Evolutionary conservation across 352 stramenopile species (phyloP), one percentile per base, ranked within the genome.

Genomic region (Globisporangium sylvaticum): DNA sequence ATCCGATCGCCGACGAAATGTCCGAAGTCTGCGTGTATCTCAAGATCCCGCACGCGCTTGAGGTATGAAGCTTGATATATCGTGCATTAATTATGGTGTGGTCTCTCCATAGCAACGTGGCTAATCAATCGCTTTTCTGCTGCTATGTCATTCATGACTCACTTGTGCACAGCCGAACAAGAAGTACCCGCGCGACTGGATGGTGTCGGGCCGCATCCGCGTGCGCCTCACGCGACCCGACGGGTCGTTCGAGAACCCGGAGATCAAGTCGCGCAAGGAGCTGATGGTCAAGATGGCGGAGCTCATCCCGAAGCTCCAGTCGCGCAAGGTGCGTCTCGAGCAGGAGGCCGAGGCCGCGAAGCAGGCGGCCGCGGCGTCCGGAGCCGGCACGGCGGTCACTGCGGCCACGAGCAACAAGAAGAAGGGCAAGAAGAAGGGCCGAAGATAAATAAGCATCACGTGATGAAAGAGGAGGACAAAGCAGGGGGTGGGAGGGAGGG

Each of bases 371-470:
- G 58, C 63, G 8, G 76, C 71, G 0, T 68, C 77, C 7, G 73
- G 71, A 15, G 76, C 75, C 2, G 77, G 71, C 15, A 67, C 71
- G 14, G 58, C 72, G 1, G 62, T 53, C 12, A 71, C 75, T 10
- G 53, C 71, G 12, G 72, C 80, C 18, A 67, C 68, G 1, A 84
- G 72, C 57, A 87, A 71, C 70, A 93, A 94, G 78, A 95, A 95
- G 79, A 95, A 95, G 72, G 76, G 78, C 59, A 91, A 91, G 78
- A 94, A 95, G 76, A 95, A 95, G 79, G 84, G 85, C 50, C 81
- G 84, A 66, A 90, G 81, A 88, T 95, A 93, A 87, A 71, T 22
- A n/a, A n/a, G n/a, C n/a, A 50, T 22, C 42, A 50, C 15, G 42
- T 20, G n/a, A 20, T 34, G 46, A 22, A 37, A 5, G 25, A 7